Evolutionary conservation across 2,329 filamentous ascomycete genomes (phyloP).

Genomic region (Colletotrichum sp.): DNA sequence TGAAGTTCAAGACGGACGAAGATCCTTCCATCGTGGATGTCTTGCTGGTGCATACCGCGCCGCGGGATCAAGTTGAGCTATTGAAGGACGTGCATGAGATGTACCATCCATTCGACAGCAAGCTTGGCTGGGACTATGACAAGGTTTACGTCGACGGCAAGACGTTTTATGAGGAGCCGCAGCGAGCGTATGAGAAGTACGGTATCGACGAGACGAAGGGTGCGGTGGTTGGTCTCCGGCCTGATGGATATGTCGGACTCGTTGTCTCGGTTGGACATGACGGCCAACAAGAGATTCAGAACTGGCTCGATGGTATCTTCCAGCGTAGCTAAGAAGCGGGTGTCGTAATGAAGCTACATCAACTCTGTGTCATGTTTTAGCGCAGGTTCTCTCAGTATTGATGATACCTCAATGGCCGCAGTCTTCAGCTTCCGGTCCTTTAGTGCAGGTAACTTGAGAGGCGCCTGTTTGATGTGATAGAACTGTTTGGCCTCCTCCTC

Average conservation of each 20-base stretch:
- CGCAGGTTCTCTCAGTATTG: neutral
- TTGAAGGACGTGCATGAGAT: conserved; percentile 50
- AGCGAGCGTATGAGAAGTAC: conserved; percentile 58
- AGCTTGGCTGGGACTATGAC: conserved; percentile 59
- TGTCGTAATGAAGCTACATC: neutral
- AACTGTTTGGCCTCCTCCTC: neutral
- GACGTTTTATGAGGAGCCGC: conserved; percentile 58
- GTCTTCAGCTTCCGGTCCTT: neutral
- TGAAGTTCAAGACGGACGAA: conserved; percentile 16
- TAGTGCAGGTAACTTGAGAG: neutral
- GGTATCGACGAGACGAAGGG: conserved; percentile 50
- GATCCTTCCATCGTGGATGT: conserved; percentile 52
- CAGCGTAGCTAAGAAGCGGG: neutral
- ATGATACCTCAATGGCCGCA: neutral
- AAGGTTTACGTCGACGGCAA: conserved; percentile 61
- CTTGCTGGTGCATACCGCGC: conserved; percentile 63
- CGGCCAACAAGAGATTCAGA: neutral
- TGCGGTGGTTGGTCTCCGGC: conserved; percentile 7
- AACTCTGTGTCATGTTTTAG: neutral
- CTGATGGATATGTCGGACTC: conserved; percentile 16
- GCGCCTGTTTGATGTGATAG: neutral
- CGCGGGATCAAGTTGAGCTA: conserved; percentile 54
- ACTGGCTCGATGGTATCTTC: conserved; percentile 9
- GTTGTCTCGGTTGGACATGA: neutral
- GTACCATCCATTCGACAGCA: conserved; percentile 16